Evolutionary conservation across 2,329 filamentous ascomycete genomes (phyloP).

Genomic region (Thermomyces lanuginosus): DNA sequence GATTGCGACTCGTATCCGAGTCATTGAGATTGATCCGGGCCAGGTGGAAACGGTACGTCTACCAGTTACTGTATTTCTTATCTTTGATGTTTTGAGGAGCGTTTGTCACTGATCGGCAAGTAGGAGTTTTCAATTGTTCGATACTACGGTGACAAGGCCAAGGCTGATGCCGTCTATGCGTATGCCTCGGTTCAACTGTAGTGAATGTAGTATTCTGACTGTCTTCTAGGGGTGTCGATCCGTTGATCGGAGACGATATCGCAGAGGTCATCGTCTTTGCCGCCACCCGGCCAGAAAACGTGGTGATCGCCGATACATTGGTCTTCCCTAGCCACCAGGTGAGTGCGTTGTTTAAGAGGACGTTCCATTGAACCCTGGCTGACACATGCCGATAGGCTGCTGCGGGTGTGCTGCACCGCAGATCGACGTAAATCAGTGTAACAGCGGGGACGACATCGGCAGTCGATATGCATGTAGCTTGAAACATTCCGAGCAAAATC

Average conservation of each 20-base stretch:
- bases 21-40: slow-evolving; percentile 81
- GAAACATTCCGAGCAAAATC: no score
- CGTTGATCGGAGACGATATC: slow-evolving; percentile 77
- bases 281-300: slow-evolving; percentile 70
- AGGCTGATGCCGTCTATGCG: slow-evolving; percentile 82
- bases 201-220: not conserved
- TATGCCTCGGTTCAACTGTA: slow-evolving; percentile 25
- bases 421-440: no score
- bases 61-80: not conserved
- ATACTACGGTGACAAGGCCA: slow-evolving; percentile 74
- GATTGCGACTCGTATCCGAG: slow-evolving; percentile 59
- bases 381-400: slow-evolving; percentile 4
- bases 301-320: slow-evolving; percentile 74
- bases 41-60: slow-evolving; percentile 66
- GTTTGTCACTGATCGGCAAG: no score
- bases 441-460: no score
- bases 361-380: not conserved
- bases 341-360: slow-evolving; percentile 16
- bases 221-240: slow-evolving; percentile 50
- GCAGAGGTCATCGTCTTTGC: slow-evolving; percentile 81
- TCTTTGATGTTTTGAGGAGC: not conserved
- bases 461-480: no score
- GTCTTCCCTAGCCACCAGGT: slow-evolving; percentile 86
- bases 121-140: slow-evolving; percentile 73
- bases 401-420: slow-evolving; percentile 6